phyloP scores from a whole-genome alignment of 345 rosid genomes.

The Angophora floribunda region DNA sequence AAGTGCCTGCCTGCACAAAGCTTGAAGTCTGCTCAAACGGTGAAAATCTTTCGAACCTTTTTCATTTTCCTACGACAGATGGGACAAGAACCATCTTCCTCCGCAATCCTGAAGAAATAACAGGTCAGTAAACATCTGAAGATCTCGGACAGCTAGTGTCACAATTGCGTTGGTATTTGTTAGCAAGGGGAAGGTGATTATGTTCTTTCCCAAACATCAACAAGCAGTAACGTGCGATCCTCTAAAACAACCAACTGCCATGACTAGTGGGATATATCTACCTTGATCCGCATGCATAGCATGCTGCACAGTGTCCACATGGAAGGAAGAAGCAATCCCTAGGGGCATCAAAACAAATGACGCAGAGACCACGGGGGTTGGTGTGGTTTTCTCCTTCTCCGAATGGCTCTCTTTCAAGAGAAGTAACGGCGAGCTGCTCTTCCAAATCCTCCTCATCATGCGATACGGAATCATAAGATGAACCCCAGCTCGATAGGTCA shows the following conservation, averaged over 20 bases:
- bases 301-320: conserved; percentile 56
- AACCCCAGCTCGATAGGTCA: conserved; percentile 36
- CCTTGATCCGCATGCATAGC: conserved; percentile 58
- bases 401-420: conserved; percentile 4
- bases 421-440: conserved; percentile 5
- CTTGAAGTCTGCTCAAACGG: conserved; percentile 19
- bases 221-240: neutral
- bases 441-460: conserved; percentile 34
- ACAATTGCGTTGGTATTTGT: too few relatives aligned
- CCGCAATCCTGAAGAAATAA: conserved; percentile 33
- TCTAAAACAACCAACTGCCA: neutral
- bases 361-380: conserved; percentile 14
- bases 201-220: neutral
- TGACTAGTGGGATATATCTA: neutral
- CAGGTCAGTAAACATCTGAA: neutral
- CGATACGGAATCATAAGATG: conserved; percentile 43
- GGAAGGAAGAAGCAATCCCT: conserved; percentile 66
- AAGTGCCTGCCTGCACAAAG: neutral
- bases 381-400: conserved; percentile 20
- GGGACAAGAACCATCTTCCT: conserved; percentile 47
- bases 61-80: conserved; percentile 38
- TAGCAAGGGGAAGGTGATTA: neutral
- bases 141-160: neutral
- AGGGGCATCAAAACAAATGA: conserved; percentile 38
- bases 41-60: conserved; percentile 52